phyloP scores from a whole-genome alignment of 768 basidiomycete genomes.

The Psilocybe tampanensis region DNA sequence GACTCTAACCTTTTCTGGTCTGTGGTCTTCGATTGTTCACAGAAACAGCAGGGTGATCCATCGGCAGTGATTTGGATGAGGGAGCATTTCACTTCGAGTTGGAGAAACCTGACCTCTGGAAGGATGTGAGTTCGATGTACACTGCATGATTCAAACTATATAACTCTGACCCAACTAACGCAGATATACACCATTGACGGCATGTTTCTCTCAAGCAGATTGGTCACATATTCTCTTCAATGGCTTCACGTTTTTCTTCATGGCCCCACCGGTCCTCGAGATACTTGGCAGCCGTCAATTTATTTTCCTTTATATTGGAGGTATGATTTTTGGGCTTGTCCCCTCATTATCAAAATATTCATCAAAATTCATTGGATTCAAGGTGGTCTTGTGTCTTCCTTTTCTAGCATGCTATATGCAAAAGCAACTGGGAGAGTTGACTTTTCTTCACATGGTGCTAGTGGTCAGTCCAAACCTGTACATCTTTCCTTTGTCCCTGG shows the following conservation, averaged over 20 bases:
- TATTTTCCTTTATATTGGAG: constrained; percentile 72
- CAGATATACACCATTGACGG: constrained; percentile 78
- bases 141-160: background rate
- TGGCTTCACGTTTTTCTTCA: constrained; percentile 76
- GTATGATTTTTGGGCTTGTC: constrained; percentile 34
- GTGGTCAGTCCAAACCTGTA: constrained; percentile 49
- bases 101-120: constrained; percentile 63
- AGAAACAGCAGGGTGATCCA: constrained; percentile 44
- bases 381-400: constrained; percentile 65
- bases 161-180: background rate
- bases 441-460: constrained; percentile 64
- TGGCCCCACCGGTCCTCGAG: constrained; percentile 64
- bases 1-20: no score
- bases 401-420: constrained; percentile 54
- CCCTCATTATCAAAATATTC: background rate
- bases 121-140: constrained; percentile 51
- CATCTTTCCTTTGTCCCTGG: background rate
- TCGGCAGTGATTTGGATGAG: constrained; percentile 49
- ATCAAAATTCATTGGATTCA: background rate
- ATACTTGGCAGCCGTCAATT: constrained; percentile 70
- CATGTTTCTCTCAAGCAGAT: constrained; percentile 70
- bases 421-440: constrained; percentile 37
- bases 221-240: constrained; percentile 72
- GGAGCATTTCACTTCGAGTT: constrained; percentile 64
- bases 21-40: background rate